Evolutionary conservation across 805 yeast genomes (phyloP).

Genomic region (Saturnispora halmiae): DNA sequence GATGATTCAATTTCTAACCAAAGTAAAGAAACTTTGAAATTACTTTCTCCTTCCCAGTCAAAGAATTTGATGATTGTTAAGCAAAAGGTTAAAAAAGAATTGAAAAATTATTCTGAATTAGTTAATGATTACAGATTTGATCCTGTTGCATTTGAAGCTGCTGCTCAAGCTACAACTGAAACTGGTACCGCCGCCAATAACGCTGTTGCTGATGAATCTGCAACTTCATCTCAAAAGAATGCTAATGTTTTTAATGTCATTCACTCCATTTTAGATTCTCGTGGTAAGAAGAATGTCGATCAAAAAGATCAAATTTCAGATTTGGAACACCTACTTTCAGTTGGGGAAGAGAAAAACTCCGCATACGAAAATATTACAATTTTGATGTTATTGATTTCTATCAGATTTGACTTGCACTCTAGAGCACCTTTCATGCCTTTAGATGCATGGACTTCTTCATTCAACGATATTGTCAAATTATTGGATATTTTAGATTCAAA

Average conservation of each 20-base stretch:
- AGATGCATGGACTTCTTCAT: slow-evolving; percentile 70
- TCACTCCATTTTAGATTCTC: slow-evolving; percentile 67
- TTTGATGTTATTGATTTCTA: slow-evolving; percentile 73
- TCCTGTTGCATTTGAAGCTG: slow-evolving; percentile 61
- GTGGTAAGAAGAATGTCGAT: slow-evolving; percentile 95
- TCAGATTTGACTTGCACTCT: slow-evolving; percentile 74
- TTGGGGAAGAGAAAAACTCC: slow-evolving; percentile 38
- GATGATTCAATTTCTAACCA: slow-evolving; percentile 54
- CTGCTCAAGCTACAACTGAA: neutral
- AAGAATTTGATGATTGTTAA: slow-evolving; percentile 79
- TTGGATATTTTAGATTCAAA: slow-evolving; percentile 62
- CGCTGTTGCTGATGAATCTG: slow-evolving; percentile 5
- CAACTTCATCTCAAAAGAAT: slow-evolving; percentile 24
- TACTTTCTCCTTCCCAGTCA: slow-evolving; percentile 72
- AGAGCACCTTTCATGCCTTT: slow-evolving; percentile 64
- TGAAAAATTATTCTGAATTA: slow-evolving; percentile 56
- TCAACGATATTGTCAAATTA: slow-evolving; percentile 50
- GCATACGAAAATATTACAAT: slow-evolving; percentile 74
- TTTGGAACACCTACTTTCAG: slow-evolving; percentile 54
- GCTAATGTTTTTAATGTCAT: slow-evolving; percentile 60
- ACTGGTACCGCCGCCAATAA: neutral
- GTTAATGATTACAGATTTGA: slow-evolving; percentile 52
- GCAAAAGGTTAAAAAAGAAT: slow-evolving; percentile 79
- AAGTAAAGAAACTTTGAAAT: slow-evolving; percentile 44
- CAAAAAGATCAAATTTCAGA: slow-evolving; percentile 63